Evolutionary conservation across 257 asterid species (phyloP).

Genomic region (Solanum sejunctum): DNA sequence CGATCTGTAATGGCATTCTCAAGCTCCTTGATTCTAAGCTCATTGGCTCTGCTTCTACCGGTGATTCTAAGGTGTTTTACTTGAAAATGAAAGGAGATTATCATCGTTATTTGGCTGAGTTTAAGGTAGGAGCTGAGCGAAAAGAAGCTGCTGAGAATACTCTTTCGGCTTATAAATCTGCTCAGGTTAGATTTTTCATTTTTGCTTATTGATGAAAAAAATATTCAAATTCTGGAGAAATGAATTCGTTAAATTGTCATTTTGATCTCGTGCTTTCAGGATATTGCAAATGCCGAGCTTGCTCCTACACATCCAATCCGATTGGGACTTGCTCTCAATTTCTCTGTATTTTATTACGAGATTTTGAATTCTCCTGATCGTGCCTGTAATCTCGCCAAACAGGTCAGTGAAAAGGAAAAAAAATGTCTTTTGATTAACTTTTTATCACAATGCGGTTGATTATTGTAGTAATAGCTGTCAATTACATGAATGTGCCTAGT

Average conservation of each 20-base stretch:
- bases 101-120: conserved; percentile 78
- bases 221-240: not conserved
- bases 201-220: not conserved
- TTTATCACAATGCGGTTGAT: not conserved
- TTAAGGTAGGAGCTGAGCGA: conserved; percentile 55
- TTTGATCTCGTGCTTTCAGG: conserved; percentile 21
- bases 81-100: conserved; percentile 93
- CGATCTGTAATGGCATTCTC: conserved; percentile 68
- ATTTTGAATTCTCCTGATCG: conserved; percentile 79
- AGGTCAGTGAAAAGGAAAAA: conserved; percentile 21
- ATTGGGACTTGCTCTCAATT: conserved; percentile 79
- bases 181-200: conserved; percentile 42
- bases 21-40: conserved; percentile 65
- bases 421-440: not conserved
- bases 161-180: conserved; percentile 74
- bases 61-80: conserved; percentile 79
- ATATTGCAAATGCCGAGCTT: conserved; percentile 64
- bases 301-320: conserved; percentile 89
- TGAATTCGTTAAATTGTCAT: not conserved
- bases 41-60: conserved; percentile 47
- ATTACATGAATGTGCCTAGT: not conserved
- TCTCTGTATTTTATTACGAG: conserved; percentile 83
- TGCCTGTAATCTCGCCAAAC: conserved; percentile 80
- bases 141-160: conserved; percentile 90
- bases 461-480: not conserved